A percentile compares a stretch with the other conserved stretches of the same genome.
Evolutionary conservation across 148 eudicot species (phyloP).

Genomic region (Vaccinium vitisidaea): DNA sequence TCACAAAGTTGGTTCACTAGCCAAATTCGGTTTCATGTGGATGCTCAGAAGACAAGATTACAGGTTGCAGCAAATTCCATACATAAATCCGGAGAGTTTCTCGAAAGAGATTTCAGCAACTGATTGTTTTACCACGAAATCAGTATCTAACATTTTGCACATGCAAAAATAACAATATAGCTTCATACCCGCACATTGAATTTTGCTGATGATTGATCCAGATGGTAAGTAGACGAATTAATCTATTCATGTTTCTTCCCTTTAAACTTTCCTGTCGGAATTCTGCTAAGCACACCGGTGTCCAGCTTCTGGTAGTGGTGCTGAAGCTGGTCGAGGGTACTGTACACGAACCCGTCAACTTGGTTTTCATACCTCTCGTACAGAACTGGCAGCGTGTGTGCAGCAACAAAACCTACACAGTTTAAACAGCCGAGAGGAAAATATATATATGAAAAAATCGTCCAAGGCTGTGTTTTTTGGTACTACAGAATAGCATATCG

Average conservation of each 20-base stretch:
- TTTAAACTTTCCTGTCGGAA: constrained; percentile 43
- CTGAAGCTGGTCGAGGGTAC: constrained; percentile 43
- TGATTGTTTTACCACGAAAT: neutral
- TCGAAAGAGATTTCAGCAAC: neutral
- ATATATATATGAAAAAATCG: neutral
- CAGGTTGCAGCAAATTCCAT: neutral
- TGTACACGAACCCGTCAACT: constrained; percentile 57
- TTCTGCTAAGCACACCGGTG: constrained; percentile 45
- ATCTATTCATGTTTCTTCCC: constrained; percentile 51
- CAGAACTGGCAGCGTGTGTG: constrained; percentile 73
- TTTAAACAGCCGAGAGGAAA: neutral
- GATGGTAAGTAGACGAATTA: neutral
- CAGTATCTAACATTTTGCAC: neutral
- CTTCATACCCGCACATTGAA: neutral
- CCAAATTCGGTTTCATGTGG: neutral
- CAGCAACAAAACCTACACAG: constrained; percentile 63
- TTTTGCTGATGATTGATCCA: neutral
- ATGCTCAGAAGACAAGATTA: neutral
- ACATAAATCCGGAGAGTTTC: neutral
- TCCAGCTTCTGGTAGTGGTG: constrained; percentile 64
- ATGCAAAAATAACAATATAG: neutral
- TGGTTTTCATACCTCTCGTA: constrained; percentile 73
- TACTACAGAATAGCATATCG: neutral
- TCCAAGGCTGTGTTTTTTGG: too few relatives aligned
- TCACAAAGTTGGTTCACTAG: too few relatives aligned